These are phyloP conservation scores for Tolypocladium ovalisporum DNA, from an alignment of 2,329 filamentous ascomycete genomes.

Conservation along the genomic window DNA sequence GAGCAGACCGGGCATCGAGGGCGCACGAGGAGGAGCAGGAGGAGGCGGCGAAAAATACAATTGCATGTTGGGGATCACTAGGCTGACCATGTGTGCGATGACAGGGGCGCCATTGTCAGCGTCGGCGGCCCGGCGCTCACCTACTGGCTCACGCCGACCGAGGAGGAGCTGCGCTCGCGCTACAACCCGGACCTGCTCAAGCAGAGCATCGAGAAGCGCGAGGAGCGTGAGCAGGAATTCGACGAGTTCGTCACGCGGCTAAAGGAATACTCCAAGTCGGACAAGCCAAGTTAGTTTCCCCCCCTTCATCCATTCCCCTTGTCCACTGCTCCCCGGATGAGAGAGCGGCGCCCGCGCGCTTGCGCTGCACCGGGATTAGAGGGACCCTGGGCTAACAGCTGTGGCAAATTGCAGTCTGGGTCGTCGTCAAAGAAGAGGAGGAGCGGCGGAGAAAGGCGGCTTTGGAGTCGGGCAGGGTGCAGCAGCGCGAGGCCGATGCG, in stretches of 20 bases:
- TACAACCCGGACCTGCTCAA: slow-evolving; percentile 95
- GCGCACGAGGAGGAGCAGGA: not conserved
- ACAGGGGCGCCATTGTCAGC: slow-evolving; percentile 58
- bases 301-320: too few relatives aligned
- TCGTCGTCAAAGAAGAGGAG: slow-evolving; percentile 38
- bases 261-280: slow-evolving; percentile 82
- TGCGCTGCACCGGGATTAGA: slow-evolving; percentile 3
- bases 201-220: slow-evolving; percentile 68
- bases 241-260: slow-evolving; percentile 75
- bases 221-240: slow-evolving; percentile 72
- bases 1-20: not conserved
- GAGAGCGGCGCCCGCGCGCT: too few relatives aligned
- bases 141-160: slow-evolving; percentile 68
- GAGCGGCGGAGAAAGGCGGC: slow-evolving; percentile 27
- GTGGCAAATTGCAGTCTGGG: slow-evolving; percentile 30
- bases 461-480: slow-evolving; percentile 21
- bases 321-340: too few relatives aligned
- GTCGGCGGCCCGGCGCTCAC: slow-evolving; percentile 81
- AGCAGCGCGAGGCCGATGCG: slow-evolving; percentile 29
- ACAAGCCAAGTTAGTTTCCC: slow-evolving; percentile 70
- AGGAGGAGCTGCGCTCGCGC: slow-evolving; percentile 83
- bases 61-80: not conserved
- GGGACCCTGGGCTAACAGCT: not conserved
- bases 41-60: not conserved
- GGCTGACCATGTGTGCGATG: not conserved